A percentile compares a stretch with the other conserved stretches of the same genome.
phyloP scores from a whole-genome alignment of 2,329 filamentous ascomycete genomes.

The Rhytidhysteron rufulum region DNA sequence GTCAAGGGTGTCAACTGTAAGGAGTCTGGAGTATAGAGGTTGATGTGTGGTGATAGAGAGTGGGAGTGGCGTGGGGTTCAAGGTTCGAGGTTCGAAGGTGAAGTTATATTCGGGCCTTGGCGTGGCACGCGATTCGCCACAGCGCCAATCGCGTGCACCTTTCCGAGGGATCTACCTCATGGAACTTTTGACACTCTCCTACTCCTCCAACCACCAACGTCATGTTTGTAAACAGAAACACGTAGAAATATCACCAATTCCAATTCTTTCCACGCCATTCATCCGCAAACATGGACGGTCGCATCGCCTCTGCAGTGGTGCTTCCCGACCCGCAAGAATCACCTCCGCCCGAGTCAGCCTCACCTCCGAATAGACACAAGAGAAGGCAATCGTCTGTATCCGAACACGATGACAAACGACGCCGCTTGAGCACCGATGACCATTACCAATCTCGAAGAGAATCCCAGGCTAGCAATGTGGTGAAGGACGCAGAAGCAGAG shows the following conservation, averaged over 20 bases:
- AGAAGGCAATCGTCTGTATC: conserved; percentile 53
- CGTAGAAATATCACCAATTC: neutral
- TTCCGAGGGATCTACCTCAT: neutral
- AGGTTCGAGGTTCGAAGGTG: neutral
- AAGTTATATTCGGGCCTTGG: neutral
- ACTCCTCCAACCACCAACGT: neutral
- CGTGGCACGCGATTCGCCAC: too few species aligned
- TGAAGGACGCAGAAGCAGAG: conserved; percentile 14
- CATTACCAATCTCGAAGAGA: conserved; percentile 16
- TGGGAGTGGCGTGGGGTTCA: neutral
- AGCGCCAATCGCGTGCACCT: too few species aligned
- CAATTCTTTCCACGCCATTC: neutral
- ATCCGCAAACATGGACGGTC: conserved; percentile 34
- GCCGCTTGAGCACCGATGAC: conserved; percentile 42
- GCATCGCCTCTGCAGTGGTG: conserved; percentile 53
- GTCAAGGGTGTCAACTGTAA: neutral
- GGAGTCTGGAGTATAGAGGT: neutral
- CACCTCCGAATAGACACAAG: conserved; percentile 37
- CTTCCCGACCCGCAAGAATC: conserved; percentile 43
- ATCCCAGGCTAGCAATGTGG: conserved; percentile 18
- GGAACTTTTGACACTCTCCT: neutral
- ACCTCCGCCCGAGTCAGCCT: conserved; percentile 24
- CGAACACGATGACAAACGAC: conserved; percentile 51
- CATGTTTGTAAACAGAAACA: too few species aligned
- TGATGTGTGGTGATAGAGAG: neutral